Evolutionary conservation across 306 rosid genomes (phyloP).

Genomic region (Hylodesmum podocarpum): DNA sequence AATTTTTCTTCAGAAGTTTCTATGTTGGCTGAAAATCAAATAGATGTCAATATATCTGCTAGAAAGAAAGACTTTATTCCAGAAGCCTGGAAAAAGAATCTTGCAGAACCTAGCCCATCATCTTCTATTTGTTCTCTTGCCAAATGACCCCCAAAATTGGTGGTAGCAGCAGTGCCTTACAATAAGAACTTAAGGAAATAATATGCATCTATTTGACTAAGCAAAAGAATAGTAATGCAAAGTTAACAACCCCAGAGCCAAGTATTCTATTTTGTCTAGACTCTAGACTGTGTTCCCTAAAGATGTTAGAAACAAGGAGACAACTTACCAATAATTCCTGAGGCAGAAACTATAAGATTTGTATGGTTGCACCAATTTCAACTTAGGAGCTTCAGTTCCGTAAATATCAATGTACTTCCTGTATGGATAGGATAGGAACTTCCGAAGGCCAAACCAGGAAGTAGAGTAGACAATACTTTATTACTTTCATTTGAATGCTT

Average conservation of each 20-base stretch:
- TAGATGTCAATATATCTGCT: constrained; percentile 64
- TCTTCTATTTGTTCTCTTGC: constrained; percentile 41
- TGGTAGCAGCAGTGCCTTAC: constrained; percentile 63
- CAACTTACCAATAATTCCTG: constrained; percentile 72
- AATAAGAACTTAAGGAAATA: constrained; percentile 21
- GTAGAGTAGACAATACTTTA: constrained; percentile 50
- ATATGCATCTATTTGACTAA: constrained; percentile 18
- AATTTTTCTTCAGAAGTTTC: constrained; percentile 62
- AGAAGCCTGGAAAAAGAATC: constrained; percentile 46
- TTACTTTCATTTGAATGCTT: constrained; percentile 30
- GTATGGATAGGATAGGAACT: constrained; percentile 62
- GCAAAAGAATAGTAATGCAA: not conserved
- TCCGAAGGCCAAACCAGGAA: constrained; percentile 73
- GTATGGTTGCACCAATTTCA: constrained; percentile 72
- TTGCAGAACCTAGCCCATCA: constrained; percentile 32
- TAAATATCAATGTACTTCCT: constrained; percentile 61
- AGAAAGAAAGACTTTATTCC: constrained; percentile 55
- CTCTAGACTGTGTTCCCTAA: not conserved
- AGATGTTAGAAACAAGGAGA: not conserved
- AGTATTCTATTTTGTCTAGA: not conserved
- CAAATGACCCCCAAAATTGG: constrained; percentile 54
- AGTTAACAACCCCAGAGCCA: not conserved
- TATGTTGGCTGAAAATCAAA: constrained; percentile 73
- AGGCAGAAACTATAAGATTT: constrained; percentile 59
- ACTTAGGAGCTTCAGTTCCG: constrained; percentile 62